Percentiles rank a stretch among this genome's conserved stretches.
phyloP scores from a whole-genome alignment of 1,139 yeast species.

The Citeromyces hawaiiensis region DNA sequence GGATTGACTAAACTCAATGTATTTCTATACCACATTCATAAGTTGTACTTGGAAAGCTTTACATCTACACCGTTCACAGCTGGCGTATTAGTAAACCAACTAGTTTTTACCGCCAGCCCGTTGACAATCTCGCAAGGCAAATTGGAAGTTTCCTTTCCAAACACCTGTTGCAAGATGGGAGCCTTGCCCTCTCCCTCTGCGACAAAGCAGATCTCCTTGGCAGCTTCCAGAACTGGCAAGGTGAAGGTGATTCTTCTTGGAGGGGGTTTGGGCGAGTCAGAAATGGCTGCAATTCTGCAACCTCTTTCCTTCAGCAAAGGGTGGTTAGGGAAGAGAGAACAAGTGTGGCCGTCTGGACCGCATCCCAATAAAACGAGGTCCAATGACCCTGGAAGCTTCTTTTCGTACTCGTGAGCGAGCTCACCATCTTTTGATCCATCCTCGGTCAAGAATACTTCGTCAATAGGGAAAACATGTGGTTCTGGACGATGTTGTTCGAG shows the following conservation, averaged over 20 bases:
- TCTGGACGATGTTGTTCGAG: slow-evolving; percentile 15
- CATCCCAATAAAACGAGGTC: slow-evolving; percentile 60
- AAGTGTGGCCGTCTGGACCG: slow-evolving; percentile 76
- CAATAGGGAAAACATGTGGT: slow-evolving; percentile 37
- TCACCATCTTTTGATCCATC: slow-evolving; percentile 32
- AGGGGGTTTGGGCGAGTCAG: slow-evolving; percentile 68
- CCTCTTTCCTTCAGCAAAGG: slow-evolving; percentile 26
- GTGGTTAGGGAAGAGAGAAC: slow-evolving; percentile 60
- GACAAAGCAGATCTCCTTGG: slow-evolving; percentile 58
- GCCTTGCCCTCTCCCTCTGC: slow-evolving; percentile 87
- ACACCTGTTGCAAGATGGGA: slow-evolving; percentile 56
- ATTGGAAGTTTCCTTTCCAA: slow-evolving; percentile 32
- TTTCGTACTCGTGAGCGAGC: slow-evolving; percentile 39
- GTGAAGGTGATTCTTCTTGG: slow-evolving; percentile 67
- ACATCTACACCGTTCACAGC: slow-evolving; percentile 59
- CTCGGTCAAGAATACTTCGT: slow-evolving; percentile 28
- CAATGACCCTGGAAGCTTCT: slow-evolving; percentile 28
- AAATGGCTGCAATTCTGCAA: slow-evolving; percentile 26
- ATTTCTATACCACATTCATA: too few relatives aligned
- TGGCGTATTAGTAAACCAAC: slow-evolving; percentile 72
- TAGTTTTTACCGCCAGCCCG: slow-evolving; percentile 30
- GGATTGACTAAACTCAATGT: too few relatives aligned
- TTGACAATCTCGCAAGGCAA: slow-evolving; percentile 74
- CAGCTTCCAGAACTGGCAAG: slow-evolving; percentile 44
- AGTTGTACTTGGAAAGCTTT: slow-evolving; percentile 25